Percentiles rank a stretch among this genome's conserved stretches.
Conservation (phyloP, 768 basidiomycete genomes). For the Hysterangium stoloniferum region DNA sequence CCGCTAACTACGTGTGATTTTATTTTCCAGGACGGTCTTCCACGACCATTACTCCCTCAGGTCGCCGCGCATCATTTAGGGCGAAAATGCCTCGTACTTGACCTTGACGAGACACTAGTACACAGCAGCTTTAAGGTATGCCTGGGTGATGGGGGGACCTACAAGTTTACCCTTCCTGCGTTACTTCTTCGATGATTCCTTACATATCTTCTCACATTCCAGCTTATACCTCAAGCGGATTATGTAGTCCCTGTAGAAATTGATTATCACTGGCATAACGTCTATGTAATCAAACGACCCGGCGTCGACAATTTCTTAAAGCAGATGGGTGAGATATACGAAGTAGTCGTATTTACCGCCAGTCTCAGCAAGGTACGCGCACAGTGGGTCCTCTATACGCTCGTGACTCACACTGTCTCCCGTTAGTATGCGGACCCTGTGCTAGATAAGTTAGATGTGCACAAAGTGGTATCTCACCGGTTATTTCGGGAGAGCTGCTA, state of each 20-base stretch:
- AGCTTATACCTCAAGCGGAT: slow-evolving; percentile 93
- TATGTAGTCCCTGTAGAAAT: slow-evolving; percentile 99
- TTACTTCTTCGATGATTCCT: slow-evolving; percentile 10
- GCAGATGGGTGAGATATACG: slow-evolving; percentile 98
- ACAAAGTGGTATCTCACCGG: slow-evolving; percentile 88
- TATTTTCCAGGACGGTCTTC: slow-evolving; percentile 65
- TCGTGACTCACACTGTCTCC: slow-evolving; percentile 3
- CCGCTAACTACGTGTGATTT: slow-evolving; percentile 10
- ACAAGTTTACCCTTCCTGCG: not conserved
- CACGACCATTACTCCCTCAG: slow-evolving; percentile 82
- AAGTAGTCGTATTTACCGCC: slow-evolving; percentile 96
- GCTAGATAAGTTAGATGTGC: slow-evolving; percentile 89
- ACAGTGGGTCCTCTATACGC: slow-evolving; percentile 12
- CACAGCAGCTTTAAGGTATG: slow-evolving; percentile 97
- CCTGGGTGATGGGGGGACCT: not conserved
- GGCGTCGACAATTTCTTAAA: slow-evolving; percentile 96
- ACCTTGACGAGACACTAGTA: slow-evolving; percentile 94
- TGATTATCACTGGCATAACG: slow-evolving; percentile 96
- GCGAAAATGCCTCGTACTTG: slow-evolving; percentile 91
- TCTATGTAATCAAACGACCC: slow-evolving; percentile 97
- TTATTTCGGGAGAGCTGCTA: slow-evolving; percentile 98
- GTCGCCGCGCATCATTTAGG: slow-evolving; percentile 74
- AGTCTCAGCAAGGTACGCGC: slow-evolving; percentile 84
- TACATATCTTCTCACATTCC: slow-evolving; percentile 8
- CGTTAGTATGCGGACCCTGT: slow-evolving; percentile 97